Percentiles rank a stretch among this genome's conserved stretches.
These are phyloP conservation scores for Coemansia pectinata DNA, from an alignment of 192 early-diverging fungal species.

Conservation along the genomic window DNA sequence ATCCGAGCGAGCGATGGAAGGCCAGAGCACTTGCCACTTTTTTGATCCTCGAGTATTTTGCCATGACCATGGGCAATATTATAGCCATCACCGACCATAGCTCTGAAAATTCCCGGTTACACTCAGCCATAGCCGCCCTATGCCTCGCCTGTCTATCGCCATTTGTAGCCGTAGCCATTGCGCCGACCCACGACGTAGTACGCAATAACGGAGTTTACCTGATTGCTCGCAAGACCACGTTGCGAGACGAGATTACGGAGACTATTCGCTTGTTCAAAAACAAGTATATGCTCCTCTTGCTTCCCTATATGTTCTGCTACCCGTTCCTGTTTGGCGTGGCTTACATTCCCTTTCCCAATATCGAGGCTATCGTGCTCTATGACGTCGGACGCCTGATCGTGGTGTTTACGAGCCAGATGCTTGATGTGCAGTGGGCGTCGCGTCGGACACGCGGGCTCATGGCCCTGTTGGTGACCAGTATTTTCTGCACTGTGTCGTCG, in stretches of 20 bases:
- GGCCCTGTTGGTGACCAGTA: conserved; percentile 2
- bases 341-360: conserved; percentile 25
- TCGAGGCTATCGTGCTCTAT: conserved; percentile 32
- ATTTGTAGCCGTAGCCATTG: conserved; percentile 21
- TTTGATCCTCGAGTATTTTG: conserved; percentile 29
- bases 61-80: conserved; percentile 37
- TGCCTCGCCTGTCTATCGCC: conserved; percentile 29
- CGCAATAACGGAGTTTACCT: conserved; percentile 44
- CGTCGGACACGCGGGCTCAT: conserved; percentile 24
- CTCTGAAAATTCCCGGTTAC: conserved; percentile 8
- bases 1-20: conserved; percentile 45
- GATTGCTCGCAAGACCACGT: conserved; percentile 27
- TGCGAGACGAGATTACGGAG: conserved; percentile 17
- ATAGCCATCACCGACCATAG: conserved; percentile 18
- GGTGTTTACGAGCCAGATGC: conserved; percentile 28
- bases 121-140: conserved; percentile 19
- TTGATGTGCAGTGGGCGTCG: conserved; percentile 36
- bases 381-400: conserved; percentile 38
- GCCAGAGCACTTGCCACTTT: conserved; percentile 24
- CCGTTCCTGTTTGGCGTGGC: conserved; percentile 36
- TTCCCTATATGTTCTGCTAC: conserved; percentile 41
- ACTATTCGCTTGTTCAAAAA: conserved; percentile 25
- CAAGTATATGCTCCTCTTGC: conserved; percentile 27
- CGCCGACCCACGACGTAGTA: conserved; percentile 31
- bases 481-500: conserved; percentile 16